Evolutionary conservation across 148 eudicot species (phyloP).

Genomic region (Euryodendron excelsum): DNA sequence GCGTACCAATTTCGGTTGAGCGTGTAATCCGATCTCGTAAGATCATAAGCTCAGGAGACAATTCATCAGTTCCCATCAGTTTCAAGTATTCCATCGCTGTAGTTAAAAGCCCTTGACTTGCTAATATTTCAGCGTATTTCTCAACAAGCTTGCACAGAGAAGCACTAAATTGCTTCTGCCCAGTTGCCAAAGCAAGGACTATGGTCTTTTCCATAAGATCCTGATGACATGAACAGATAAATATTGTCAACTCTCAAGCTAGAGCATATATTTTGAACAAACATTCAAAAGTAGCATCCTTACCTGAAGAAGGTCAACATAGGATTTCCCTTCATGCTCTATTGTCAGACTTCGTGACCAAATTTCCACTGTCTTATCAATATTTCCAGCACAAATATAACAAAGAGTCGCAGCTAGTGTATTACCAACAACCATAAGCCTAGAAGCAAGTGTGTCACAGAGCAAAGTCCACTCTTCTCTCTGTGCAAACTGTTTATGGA

Average conservation of each 20-base stretch:
- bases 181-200: slow-evolving; percentile 87
- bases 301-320: slow-evolving; percentile 91
- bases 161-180: slow-evolving; percentile 88
- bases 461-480: slow-evolving; percentile 82
- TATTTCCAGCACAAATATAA: slow-evolving; percentile 93
- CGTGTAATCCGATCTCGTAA: slow-evolving; percentile 80
- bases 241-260: slow-evolving; percentile 4
- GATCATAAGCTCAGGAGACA: slow-evolving; percentile 81
- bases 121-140: slow-evolving; percentile 93
- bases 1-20: slow-evolving; percentile 66
- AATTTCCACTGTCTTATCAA: slow-evolving; percentile 89
- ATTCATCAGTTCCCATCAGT: slow-evolving; percentile 74
- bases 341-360: slow-evolving; percentile 68
- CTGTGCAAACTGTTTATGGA: slow-evolving; percentile 69
- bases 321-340: slow-evolving; percentile 69
- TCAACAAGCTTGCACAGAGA: slow-evolving; percentile 88
- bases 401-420: slow-evolving; percentile 88
- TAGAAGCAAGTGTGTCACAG: slow-evolving; percentile 90
- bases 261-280: not conserved
- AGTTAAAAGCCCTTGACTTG: slow-evolving; percentile 93
- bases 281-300: slow-evolving; percentile 1
- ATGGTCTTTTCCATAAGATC: slow-evolving; percentile 98
- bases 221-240: slow-evolving; percentile 30
- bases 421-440: slow-evolving; percentile 67
- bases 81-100: slow-evolving; percentile 90